Percentiles rank a stretch among this genome's conserved stretches.
These are phyloP conservation scores for Fallopia convolvulus DNA, from an alignment of 148 eudicot species.

Conservation along the genomic window DNA sequence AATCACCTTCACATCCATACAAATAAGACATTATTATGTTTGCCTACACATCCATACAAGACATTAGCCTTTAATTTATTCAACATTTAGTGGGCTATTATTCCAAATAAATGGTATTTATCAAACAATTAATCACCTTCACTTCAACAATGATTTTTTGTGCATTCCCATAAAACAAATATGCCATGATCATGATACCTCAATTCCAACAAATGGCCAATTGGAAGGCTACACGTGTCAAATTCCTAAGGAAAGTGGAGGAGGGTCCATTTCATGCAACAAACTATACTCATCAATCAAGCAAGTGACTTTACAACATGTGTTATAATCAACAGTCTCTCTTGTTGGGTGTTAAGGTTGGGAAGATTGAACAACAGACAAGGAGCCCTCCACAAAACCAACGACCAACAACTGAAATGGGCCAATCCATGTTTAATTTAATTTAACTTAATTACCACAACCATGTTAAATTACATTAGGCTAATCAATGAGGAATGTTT, in stretches of 20 bases:
- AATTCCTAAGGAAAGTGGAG: background rate
- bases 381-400: constrained; percentile 13
- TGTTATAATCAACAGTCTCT: background rate
- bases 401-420: constrained; percentile 21
- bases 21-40: no score
- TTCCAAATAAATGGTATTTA: background rate
- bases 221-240: background rate
- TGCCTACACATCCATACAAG: background rate
- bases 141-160: no score
- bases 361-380: constrained; percentile 3
- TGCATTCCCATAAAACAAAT: background rate
- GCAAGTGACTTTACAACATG: background rate
- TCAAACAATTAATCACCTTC: no score
- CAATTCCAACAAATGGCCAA: background rate
- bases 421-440: constrained; percentile 1
- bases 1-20: no score
- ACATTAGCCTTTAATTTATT: background rate
- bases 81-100: background rate
- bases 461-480: background rate
- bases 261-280: constrained; percentile 4
- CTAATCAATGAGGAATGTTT: no score
- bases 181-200: background rate
- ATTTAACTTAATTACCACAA: background rate
- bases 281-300: background rate
- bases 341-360: constrained; percentile 28